phyloP scores from a whole-genome alignment of 345 rosid genomes.

The Draba incana region DNA sequence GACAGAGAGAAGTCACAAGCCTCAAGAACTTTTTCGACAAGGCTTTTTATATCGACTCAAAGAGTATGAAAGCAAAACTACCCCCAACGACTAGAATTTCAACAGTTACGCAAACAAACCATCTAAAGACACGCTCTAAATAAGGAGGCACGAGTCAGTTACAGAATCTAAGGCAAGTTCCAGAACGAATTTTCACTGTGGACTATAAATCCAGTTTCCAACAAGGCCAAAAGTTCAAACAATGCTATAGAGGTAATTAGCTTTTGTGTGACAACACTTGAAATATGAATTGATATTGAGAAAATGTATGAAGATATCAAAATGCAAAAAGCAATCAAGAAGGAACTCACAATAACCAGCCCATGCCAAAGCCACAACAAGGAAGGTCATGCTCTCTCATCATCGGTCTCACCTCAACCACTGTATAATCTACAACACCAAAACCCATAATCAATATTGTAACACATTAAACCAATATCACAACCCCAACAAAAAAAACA shows the following conservation, averaged over 20 bases:
- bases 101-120: too few relatives aligned
- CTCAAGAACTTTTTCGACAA: too few relatives aligned
- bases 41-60: too few relatives aligned
- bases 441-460: slow-evolving; percentile 25
- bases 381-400: slow-evolving; percentile 62
- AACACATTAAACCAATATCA: slow-evolving; percentile 13
- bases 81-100: too few relatives aligned
- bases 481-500: neutral
- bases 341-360: slow-evolving; percentile 84
- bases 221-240: too few relatives aligned
- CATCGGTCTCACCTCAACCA: slow-evolving; percentile 54
- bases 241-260: too few relatives aligned
- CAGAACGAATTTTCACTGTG: too few relatives aligned
- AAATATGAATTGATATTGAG: neutral
- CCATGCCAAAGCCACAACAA: slow-evolving; percentile 86
- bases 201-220: too few relatives aligned
- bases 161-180: neutral
- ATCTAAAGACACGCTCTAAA: too few relatives aligned
- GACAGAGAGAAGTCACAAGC: neutral
- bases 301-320: neutral
- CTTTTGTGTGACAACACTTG: too few relatives aligned
- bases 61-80: too few relatives aligned
- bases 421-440: slow-evolving; percentile 55
- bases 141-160: too few relatives aligned
- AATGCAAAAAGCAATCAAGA: neutral